phyloP scores from a whole-genome alignment of 495 filamentous ascomycete genomes.

The Talaromyces adpressus region DNA sequence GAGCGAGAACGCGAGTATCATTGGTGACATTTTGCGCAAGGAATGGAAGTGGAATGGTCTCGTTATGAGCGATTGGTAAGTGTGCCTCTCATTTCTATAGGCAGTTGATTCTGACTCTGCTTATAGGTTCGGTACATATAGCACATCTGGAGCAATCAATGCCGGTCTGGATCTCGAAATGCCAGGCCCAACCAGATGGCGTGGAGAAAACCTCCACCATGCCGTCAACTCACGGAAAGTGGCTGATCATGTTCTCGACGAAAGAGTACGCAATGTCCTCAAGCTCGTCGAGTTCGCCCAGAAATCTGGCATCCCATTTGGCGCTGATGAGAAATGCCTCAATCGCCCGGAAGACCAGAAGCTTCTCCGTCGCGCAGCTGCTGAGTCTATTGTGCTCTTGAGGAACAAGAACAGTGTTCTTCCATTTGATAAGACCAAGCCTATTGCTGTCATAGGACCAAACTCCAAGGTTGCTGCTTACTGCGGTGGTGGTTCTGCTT shows the following conservation, averaged over 20 bases:
- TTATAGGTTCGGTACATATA: conserved; percentile 54
- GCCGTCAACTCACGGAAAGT: conserved; percentile 55
- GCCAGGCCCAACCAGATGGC: conserved; percentile 62
- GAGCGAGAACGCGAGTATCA: conserved; percentile 55
- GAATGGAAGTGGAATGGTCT: conserved; percentile 68
- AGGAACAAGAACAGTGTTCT: conserved; percentile 65
- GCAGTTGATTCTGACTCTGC: neutral
- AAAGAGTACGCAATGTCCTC: conserved; percentile 55
- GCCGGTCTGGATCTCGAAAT: conserved; percentile 72
- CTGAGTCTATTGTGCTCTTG: conserved; percentile 68
- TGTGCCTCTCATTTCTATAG: neutral
- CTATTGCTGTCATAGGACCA: conserved; percentile 72
- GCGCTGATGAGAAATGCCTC: conserved; percentile 53
- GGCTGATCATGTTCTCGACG: conserved; percentile 49
- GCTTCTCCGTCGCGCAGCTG: conserved; percentile 59
- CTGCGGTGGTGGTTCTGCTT: conserved; percentile 76
- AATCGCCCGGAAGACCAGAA: conserved; percentile 58
- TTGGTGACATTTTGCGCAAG: conserved; percentile 57
- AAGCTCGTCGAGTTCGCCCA: conserved; percentile 58
- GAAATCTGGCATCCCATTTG: conserved; percentile 52
- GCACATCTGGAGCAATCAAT: conserved; percentile 56
- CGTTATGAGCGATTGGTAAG: conserved; percentile 69
- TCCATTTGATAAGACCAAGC: conserved; percentile 55
- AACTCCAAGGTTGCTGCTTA: conserved; percentile 72
- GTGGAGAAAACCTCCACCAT: conserved; percentile 53